Conservation (phyloP, 805 yeast species). For the Metschnikowia reukaufii region DNA sequence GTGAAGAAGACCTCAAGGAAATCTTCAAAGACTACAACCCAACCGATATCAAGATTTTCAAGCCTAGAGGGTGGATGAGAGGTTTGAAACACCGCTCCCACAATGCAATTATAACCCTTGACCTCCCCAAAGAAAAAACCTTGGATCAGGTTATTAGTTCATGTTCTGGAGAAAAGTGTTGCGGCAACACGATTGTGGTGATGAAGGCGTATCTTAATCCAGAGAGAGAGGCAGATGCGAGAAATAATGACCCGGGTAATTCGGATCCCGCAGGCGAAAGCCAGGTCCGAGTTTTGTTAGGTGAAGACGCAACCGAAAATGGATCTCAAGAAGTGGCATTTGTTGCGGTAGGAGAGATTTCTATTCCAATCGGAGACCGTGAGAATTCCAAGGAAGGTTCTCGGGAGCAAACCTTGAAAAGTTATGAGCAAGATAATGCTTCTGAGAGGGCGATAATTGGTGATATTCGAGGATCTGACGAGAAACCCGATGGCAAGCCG, state of each 20-base stretch:
- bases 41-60: constrained; percentile 47
- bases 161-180: constrained; percentile 30
- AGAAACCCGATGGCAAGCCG: neutral
- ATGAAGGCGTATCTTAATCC: constrained; percentile 11
- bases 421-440: constrained; percentile 8
- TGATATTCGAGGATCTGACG: neutral
- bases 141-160: constrained; percentile 43
- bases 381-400: constrained; percentile 2
- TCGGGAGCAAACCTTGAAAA: constrained; percentile 1
- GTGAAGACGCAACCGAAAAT: neutral
- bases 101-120: constrained; percentile 53
- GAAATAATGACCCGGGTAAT: neutral
- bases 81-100: constrained; percentile 37
- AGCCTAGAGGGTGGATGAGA: constrained; percentile 31
- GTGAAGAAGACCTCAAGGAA: constrained; percentile 46
- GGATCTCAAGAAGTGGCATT: neutral
- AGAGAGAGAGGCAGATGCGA: constrained; percentile 3
- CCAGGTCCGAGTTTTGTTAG: neutral
- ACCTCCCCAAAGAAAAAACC: constrained; percentile 35
- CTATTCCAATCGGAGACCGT: neutral
- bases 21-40: constrained; percentile 45
- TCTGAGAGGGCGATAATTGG: constrained; percentile 6
- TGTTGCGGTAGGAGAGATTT: neutral
- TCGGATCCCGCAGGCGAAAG: neutral
- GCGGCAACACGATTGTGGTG: constrained; percentile 7